Percentiles rank a stretch among this genome's conserved stretches.
phyloP scores from a whole-genome alignment of 2,329 filamentous ascomycete species.

The Ceratocystis eucalypticola region DNA sequence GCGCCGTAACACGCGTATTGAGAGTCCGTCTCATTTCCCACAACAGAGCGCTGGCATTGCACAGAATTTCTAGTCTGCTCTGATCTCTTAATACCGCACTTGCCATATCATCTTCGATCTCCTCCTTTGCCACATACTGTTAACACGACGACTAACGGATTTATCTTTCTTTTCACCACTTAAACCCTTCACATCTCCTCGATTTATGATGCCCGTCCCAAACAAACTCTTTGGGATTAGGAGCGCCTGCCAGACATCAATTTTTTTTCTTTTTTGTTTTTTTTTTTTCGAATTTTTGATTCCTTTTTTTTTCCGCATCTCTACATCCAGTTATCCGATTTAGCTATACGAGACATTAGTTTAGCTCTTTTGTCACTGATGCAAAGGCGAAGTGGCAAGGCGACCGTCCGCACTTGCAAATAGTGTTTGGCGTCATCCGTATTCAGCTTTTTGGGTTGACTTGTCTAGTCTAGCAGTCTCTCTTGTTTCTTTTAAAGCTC shows the following conservation, averaged over 20 bases:
- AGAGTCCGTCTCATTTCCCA: conserved; percentile 77
- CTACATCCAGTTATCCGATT: not conserved
- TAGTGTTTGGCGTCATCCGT: not conserved
- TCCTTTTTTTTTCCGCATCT: not conserved
- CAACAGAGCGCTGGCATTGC: conserved; percentile 91
- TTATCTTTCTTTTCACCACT: not conserved
- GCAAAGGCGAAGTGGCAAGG: not conserved
- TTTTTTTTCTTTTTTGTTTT: not conserved
- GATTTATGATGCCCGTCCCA: conserved; percentile 2
- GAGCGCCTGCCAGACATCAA: not conserved
- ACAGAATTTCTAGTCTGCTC: conserved; percentile 66
- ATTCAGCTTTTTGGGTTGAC: not conserved
- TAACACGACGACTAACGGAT: conserved; percentile 9
- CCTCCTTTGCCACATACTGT: not conserved
- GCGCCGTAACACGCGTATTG: conserved; percentile 84
- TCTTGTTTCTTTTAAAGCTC: not conserved
- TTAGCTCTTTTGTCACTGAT: not conserved
- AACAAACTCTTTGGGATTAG: not conserved
- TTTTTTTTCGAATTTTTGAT: not conserved
- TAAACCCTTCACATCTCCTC: not conserved
- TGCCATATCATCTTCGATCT: conserved; percentile 10
- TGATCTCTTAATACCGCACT: not conserved
- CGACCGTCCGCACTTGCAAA: not conserved
- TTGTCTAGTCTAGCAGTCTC: not conserved
- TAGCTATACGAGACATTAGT: not conserved